These are phyloP conservation scores for Metschnikowia dekortorum DNA, from an alignment of 805 yeast genomes.

Conservation along the genomic window DNA sequence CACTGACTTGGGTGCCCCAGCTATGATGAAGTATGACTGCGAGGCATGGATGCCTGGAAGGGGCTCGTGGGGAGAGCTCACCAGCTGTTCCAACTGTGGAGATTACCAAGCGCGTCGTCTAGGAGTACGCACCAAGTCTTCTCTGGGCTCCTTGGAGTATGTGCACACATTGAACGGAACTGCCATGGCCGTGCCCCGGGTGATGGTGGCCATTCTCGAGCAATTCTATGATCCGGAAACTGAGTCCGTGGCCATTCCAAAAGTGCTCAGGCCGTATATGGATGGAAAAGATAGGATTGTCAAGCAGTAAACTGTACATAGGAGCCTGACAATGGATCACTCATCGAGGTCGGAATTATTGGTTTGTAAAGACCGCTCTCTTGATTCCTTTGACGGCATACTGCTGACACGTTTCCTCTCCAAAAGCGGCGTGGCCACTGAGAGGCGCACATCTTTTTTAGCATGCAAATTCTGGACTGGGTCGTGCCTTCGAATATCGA, in stretches of 20 bases:
- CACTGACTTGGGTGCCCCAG: constrained; percentile 91
- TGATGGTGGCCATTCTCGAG: constrained; percentile 85
- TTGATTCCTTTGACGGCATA: constrained; percentile 9
- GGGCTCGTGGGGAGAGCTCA: constrained; percentile 86
- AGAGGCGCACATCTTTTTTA: constrained; percentile 14
- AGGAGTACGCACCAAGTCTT: constrained; percentile 52
- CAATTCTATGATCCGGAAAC: constrained; percentile 65
- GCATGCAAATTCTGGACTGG: constrained; percentile 24
- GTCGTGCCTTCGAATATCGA: constrained; percentile 6
- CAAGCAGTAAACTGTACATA: constrained; percentile 5
- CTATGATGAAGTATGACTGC: constrained; percentile 83
- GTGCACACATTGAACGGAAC: constrained; percentile 92
- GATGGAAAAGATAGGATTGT: constrained; percentile 46
- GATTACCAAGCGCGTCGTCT: constrained; percentile 87
- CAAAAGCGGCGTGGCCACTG: constrained; percentile 8
- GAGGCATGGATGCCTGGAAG: constrained; percentile 99
- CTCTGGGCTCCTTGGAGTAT: constrained; percentile 36
- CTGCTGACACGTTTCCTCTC: constrained; percentile 6
- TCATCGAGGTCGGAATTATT: constrained; percentile 18
- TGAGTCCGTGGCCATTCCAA: constrained; percentile 58
- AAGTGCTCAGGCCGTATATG: constrained; percentile 67
- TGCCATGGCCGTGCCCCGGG: constrained; percentile 91
- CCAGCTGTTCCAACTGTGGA: constrained; percentile 87
- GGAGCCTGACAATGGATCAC: neutral
- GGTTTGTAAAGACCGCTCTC: neutral